Evolutionary conservation across 352 stramenopile genomes (phyloP), one percentile per base, ranked within the genome.

Genomic region (Aphanomyces invadans): DNA sequence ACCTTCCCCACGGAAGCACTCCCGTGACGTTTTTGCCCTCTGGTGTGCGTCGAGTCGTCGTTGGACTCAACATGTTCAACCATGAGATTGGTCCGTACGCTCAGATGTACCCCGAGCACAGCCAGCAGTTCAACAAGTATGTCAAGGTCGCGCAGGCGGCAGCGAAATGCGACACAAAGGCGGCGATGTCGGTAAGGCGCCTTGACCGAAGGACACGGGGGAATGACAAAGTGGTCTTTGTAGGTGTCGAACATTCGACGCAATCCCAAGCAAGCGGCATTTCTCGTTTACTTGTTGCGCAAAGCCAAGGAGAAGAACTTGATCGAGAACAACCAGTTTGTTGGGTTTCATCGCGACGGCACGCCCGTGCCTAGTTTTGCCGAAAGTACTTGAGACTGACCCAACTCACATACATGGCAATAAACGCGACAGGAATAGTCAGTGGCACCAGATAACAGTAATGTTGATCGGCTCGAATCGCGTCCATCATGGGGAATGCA

Each of bases 371-470:
- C 71, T 76, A 90, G 39, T 90, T 92, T 70, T 92, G 81, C 21
- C 81, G 81, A 71, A 92, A 92, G 73, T 90, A 92, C 73, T 92
- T 92, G 73, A 90, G 79, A 68, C 83, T 87, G 67, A 90, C 81
- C 83, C 83, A 92, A 60, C 89, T 89, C 53, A 78, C 71, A 70
- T 90, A 90, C 73, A 80, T 90, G 33, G 80, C 78, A 52, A 92
- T 70, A 56, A 92, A 83, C 28, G 80, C 79, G 49, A 89, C 78
- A 26, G 83, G 81, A 52, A 92, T 85, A 60, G 83, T 92, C 25
- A 89, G 77, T 45, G 83, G 81, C 28, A 90, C 48, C 38, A 92
- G 62, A 64, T 85, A 92, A 63, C 81, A 89, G 71, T 90, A 92
- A 74, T 89, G 89, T 39, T 87, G 73, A 70, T 92, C 83, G 25